Base-by-base conservation (phyloP, 1,284 basidiomycete species). In the Sporisorium graminicola region DNA sequence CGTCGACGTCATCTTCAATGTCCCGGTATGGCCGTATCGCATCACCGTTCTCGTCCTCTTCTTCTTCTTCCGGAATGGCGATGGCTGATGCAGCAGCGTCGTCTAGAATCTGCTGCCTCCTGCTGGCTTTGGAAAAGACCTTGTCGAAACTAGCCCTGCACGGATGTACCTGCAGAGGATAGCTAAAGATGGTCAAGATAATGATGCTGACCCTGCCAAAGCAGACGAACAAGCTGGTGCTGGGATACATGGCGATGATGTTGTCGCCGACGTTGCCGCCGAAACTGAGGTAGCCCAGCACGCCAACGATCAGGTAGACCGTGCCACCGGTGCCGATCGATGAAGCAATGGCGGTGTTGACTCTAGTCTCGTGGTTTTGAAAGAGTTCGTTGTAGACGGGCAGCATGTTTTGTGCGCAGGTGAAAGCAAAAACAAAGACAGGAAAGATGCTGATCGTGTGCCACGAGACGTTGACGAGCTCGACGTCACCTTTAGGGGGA, bases 71-170 rank as follows among this genome's bases (percentile, higher is more conserved):
- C 1, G 60, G 43, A 22, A 31, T 49, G 2, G 56, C 37, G 1
- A 65, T 47, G 0, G 73, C 66, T 10, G 54, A 58, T 3, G 67
- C 64, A 29, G 73, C 73, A 5, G 74, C 68, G 22, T 70, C 54
- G 31, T 76, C 74, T 16, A 72, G 50, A 20, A 72, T 67, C 61
- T 65, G 65, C 60, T 76, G 74, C 18, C 72, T 59, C 27, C 60
- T 27, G 26, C 62, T 60, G 0, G 68, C 62, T 20, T 65, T 64
- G 5, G 73, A 69, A 43, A 98, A 91, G 31, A 95, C 91, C 86
- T 97, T 96, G 87, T 96, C 94, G 43, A 99, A 87, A 81, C 93
- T 95, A 75, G 92, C 93, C 56, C 97, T 89, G 85, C 95, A 98
- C 0, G 97, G 97, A 70, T 96, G 93, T 7, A 81, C 74, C 56